phyloP scores from a whole-genome alignment of 495 filamentous ascomycete species.

The Platismatia glauca region DNA sequence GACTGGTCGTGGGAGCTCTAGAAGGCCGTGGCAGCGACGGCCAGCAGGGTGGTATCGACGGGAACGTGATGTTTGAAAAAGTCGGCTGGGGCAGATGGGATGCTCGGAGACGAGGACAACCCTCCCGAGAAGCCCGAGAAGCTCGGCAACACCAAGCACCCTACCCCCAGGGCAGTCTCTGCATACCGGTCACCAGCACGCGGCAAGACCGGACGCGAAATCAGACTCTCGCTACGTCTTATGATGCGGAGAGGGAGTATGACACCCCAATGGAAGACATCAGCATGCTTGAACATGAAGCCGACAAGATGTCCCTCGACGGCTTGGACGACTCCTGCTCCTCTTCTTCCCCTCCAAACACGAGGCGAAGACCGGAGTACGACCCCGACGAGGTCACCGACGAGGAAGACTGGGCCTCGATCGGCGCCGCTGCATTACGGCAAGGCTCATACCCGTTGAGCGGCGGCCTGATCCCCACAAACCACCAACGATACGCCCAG shows the following conservation, averaged over 20 bases:
- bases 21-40: slow-evolving; percentile 61
- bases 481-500: slow-evolving; percentile 25
- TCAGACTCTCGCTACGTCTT: slow-evolving; percentile 41
- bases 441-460: slow-evolving; percentile 49
- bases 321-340: slow-evolving; percentile 64
- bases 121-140: slow-evolving; percentile 40
- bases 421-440: slow-evolving; percentile 77
- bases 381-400: slow-evolving; percentile 78
- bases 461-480: slow-evolving; percentile 21
- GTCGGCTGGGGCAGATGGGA: slow-evolving; percentile 97
- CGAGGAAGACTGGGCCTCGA: slow-evolving; percentile 92
- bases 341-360: slow-evolving; percentile 60
- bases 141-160: slow-evolving; percentile 40
- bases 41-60: slow-evolving; percentile 53
- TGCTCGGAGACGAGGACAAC: slow-evolving; percentile 63
- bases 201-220: slow-evolving; percentile 40
- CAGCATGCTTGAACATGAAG: slow-evolving; percentile 73
- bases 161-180: slow-evolving; percentile 51
- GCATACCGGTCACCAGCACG: slow-evolving; percentile 47
- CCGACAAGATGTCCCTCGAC: slow-evolving; percentile 93
- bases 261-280: slow-evolving; percentile 39
- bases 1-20: slow-evolving; percentile 75
- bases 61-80: slow-evolving; percentile 87
- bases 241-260: slow-evolving; percentile 53
- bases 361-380: slow-evolving; percentile 40